Conservation (phyloP, 2,329 filamentous ascomycete species). For the Cryphonectria carpinicola region DNA sequence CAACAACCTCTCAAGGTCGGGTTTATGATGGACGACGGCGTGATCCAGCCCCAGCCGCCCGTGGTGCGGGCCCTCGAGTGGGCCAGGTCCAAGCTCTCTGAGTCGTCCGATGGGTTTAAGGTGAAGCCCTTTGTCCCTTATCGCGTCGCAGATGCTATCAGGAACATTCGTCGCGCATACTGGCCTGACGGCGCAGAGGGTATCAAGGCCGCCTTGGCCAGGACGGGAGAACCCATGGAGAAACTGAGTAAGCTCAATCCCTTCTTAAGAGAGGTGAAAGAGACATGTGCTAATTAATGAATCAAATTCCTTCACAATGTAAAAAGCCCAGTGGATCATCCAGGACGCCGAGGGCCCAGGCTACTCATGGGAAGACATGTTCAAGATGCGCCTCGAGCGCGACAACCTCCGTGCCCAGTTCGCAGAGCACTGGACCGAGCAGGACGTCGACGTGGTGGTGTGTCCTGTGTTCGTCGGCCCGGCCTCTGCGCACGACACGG, state of each 20-base stretch:
- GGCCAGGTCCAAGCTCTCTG: constrained; percentile 35
- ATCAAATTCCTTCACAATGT: too few species aligned
- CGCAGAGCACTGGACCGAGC: constrained; percentile 40
- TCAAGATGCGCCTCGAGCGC: constrained; percentile 34
- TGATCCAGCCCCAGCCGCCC: constrained; percentile 44
- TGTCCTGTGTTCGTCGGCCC: constrained; percentile 43
- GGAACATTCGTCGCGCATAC: constrained; percentile 45
- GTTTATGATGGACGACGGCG: constrained; percentile 45
- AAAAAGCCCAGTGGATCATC: constrained; percentile 41
- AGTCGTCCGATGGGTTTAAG: constrained; percentile 32
- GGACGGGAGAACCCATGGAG: constrained; percentile 49
- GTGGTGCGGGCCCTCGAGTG: constrained; percentile 42
- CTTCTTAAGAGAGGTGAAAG: too few species aligned
- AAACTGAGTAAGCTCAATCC: constrained; percentile 38
- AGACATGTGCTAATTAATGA: neutral
- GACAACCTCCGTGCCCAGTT: constrained; percentile 41
- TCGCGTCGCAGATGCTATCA: constrained; percentile 37
- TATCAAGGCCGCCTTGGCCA: constrained; percentile 39
- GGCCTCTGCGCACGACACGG: constrained; percentile 42
- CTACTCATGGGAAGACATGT: constrained; percentile 33
- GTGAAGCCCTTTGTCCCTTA: constrained; percentile 42
- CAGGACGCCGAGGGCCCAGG: constrained; percentile 37
- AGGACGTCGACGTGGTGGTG: constrained; percentile 44
- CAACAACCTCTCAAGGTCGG: constrained; percentile 44
- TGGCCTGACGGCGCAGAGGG: constrained; percentile 48